A percentile compares a stretch with the other conserved stretches of the same genome.
Conservation (phyloP, 225 moss, liverwort and hornwort genomes). For the Pseudoscleropodium purum region DNA sequence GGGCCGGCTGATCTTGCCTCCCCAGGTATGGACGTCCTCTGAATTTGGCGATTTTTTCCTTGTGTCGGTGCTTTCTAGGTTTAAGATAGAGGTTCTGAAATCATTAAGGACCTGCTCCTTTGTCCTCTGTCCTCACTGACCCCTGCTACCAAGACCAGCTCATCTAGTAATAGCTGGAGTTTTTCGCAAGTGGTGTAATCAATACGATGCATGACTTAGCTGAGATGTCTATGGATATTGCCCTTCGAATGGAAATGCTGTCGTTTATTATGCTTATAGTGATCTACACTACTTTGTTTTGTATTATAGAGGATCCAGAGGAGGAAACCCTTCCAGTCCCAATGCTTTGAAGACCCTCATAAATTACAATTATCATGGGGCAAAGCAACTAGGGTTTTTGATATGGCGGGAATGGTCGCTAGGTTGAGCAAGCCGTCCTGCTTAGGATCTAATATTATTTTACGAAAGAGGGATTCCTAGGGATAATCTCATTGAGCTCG, state of each 20-base stretch:
- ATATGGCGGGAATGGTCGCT: neutral
- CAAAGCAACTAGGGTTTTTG: neutral
- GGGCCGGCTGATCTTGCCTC: constrained; percentile 62
- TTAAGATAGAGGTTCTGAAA: neutral
- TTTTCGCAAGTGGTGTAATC: neutral
- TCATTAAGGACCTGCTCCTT: neutral
- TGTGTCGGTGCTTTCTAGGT: neutral
- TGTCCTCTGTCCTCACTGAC: neutral
- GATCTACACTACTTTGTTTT: neutral
- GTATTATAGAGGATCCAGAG: neutral
- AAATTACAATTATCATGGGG: neutral
- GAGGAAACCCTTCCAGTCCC: neutral
- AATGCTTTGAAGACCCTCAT: neutral
- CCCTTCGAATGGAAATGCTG: neutral
- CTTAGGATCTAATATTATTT: neutral
- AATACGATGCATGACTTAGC: neutral
- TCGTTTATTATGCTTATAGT: neutral
- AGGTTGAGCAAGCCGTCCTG: neutral
- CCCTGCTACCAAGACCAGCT: neutral
- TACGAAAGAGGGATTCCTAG: neutral
- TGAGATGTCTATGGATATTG: neutral
- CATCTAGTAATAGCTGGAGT: neutral
- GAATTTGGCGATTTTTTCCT: neutral
- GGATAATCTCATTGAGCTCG: neutral
- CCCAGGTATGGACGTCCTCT: constrained; percentile 38